A percentile compares a stretch with the other conserved stretches of the same genome.
Conservation (phyloP, 2,329 filamentous ascomycete genomes). For the Pseudogymnoascus sp. region DNA sequence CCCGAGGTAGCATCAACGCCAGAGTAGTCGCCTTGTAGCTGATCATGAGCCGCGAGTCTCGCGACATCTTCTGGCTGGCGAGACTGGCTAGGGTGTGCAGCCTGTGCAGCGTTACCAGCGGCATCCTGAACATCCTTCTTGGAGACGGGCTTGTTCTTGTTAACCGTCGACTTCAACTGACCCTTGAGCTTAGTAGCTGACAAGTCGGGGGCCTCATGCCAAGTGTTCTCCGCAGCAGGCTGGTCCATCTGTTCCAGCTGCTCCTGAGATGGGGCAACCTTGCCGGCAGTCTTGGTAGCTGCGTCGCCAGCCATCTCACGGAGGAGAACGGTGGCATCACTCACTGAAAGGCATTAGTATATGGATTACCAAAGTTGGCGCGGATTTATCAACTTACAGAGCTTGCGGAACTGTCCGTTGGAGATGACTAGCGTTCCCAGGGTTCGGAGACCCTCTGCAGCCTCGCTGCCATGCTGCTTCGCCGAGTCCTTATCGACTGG, state of each 20-base stretch:
- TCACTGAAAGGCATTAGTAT: conserved; percentile 39
- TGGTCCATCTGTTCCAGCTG: conserved; percentile 67
- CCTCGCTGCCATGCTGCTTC: conserved; percentile 75
- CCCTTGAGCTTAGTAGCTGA: conserved; percentile 61
- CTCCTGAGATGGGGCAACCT: conserved; percentile 70
- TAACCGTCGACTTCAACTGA: conserved; percentile 55
- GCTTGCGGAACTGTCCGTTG: conserved; percentile 90
- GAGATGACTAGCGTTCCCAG: conserved; percentile 84
- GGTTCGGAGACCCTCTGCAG: conserved; percentile 75
- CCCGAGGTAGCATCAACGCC: conserved; percentile 45
- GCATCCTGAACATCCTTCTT: conserved; percentile 53
- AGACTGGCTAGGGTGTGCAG: conserved; percentile 46
- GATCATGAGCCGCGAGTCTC: conserved; percentile 39
- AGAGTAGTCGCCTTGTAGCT: conserved; percentile 35
- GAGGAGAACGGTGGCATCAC: conserved; percentile 69
- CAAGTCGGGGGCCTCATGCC: conserved; percentile 79
- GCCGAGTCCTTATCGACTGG: conserved; percentile 69
- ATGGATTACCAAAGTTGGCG: background rate
- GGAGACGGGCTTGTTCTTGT: conserved; percentile 39
- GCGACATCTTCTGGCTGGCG: conserved; percentile 46
- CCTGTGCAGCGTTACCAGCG: conserved; percentile 46
- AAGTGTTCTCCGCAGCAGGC: conserved; percentile 85
- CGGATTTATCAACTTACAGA: conserved; percentile 12
- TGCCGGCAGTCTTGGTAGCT: conserved; percentile 66
- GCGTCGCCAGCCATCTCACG: conserved; percentile 90